Conservation (phyloP, 345 rosid species). For the Brassica juncea region DNA sequence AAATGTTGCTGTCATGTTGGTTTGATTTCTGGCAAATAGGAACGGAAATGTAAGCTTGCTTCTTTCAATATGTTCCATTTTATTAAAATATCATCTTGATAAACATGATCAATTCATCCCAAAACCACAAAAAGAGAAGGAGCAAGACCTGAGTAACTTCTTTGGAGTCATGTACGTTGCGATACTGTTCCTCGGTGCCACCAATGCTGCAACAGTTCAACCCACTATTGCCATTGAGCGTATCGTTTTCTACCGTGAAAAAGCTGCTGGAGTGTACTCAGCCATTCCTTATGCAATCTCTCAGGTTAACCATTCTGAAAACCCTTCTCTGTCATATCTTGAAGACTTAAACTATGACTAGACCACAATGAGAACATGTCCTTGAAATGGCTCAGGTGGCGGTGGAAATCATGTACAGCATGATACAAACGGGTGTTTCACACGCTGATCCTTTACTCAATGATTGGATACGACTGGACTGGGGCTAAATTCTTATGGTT, state of each 20-base stretch:
- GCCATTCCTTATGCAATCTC: slow-evolving; percentile 76
- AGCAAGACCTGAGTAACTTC: slow-evolving; percentile 65
- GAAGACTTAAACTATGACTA: neutral
- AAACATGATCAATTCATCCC: neutral
- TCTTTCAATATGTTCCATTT: neutral
- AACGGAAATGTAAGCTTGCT: slow-evolving; percentile 44
- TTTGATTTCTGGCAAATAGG: slow-evolving; percentile 78
- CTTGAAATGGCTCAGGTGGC: slow-evolving; percentile 54
- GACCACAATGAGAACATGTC: neutral
- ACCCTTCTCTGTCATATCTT: neutral
- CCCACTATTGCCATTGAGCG: slow-evolving; percentile 65
- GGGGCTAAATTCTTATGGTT: too few relatives aligned
- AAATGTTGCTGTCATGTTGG: slow-evolving; percentile 49
- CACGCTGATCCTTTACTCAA: neutral
- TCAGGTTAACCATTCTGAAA: slow-evolving; percentile 45
- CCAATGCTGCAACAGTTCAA: slow-evolving; percentile 61
- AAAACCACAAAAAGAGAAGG: slow-evolving; percentile 41
- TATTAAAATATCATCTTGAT: neutral
- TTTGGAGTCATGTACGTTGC: slow-evolving; percentile 75
- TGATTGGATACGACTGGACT: too few relatives aligned
- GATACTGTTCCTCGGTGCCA: slow-evolving; percentile 36
- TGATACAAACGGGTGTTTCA: slow-evolving; percentile 54
- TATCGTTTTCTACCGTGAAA: slow-evolving; percentile 80
- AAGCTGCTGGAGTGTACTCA: slow-evolving; percentile 87
- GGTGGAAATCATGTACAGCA: slow-evolving; percentile 59